Evolutionary conservation across 345 rosid species (phyloP).

Genomic region (Dovyalis caffra): DNA sequence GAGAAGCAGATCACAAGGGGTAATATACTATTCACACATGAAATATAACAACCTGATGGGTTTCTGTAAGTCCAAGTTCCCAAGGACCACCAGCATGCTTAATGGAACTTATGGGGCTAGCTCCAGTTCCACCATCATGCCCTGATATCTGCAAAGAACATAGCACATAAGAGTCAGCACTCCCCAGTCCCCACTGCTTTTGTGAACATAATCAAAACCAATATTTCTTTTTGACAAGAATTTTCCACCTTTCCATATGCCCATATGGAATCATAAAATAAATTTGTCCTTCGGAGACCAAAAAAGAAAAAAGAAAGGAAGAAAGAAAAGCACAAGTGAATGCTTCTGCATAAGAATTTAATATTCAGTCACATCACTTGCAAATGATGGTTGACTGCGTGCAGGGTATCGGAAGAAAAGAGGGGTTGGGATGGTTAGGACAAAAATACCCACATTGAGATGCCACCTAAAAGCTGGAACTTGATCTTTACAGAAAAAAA

Average conservation of each 20-base stretch:
- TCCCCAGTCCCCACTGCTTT: neutral
- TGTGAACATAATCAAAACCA: neutral
- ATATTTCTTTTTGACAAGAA: neutral
- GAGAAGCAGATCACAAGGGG: slow-evolving; percentile 5
- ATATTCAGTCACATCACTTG: neutral
- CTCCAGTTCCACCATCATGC: slow-evolving; percentile 99
- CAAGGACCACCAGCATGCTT: slow-evolving; percentile 99
- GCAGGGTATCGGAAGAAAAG: neutral
- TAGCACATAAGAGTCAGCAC: slow-evolving; percentile 3
- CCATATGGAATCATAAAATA: neutral
- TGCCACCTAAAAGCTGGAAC: slow-evolving; percentile 3
- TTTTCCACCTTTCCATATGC: neutral
- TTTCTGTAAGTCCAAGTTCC: slow-evolving; percentile 96
- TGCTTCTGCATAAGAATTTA: neutral
- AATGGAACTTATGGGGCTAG: slow-evolving; percentile 97
- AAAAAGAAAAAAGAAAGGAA: neutral
- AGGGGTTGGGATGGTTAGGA: neutral
- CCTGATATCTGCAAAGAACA: slow-evolving; percentile 76
- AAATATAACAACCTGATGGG: slow-evolving; percentile 66
- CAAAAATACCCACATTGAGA: neutral
- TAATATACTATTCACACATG: slow-evolving; percentile 3
- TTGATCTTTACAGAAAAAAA: neutral
- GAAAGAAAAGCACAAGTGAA: neutral
- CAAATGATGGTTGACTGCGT: neutral
- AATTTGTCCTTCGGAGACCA: neutral